Conservation (phyloP, 768 basidiomycete genomes). For the Boletus edulis region DNA sequence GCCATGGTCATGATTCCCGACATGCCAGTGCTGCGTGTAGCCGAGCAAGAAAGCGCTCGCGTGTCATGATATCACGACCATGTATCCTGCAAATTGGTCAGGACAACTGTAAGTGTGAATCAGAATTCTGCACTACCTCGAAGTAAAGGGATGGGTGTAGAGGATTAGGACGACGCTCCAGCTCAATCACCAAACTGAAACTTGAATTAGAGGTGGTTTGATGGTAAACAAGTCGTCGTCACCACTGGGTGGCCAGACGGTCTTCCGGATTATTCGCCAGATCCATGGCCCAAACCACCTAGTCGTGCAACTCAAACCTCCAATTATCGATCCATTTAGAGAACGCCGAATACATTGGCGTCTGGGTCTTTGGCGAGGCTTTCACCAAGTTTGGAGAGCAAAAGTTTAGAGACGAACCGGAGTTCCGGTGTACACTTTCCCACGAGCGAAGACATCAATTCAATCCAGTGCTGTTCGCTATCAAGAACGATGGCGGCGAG, state of each 20-base stretch:
- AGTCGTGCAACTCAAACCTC: constrained; percentile 17
- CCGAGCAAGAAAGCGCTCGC: constrained; percentile 13
- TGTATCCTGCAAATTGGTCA: constrained; percentile 18
- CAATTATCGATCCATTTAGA: constrained; percentile 28
- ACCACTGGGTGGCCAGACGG: constrained; percentile 26
- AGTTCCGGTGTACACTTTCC: constrained; percentile 6
- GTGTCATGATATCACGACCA: constrained; percentile 22
- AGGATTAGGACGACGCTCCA: constrained; percentile 16
- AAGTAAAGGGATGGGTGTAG: constrained; percentile 16
- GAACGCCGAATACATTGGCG: constrained; percentile 15
- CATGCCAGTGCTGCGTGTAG: constrained; percentile 1
- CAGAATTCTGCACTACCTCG: constrained; percentile 10
- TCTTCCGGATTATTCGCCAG: constrained; percentile 25
- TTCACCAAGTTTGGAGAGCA: constrained; percentile 19
- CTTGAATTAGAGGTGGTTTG: not conserved
- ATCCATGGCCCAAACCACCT: constrained; percentile 23
- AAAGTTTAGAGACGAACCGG: not conserved
- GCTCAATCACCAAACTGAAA: constrained; percentile 20
- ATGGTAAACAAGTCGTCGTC: not conserved
- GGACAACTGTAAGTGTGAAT: not conserved
- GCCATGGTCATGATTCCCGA: too few species aligned
- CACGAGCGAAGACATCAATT: constrained; percentile 1
- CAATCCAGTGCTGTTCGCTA: constrained; percentile 6
- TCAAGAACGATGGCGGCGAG: constrained; percentile 46
- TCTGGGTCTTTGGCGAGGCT: constrained; percentile 12